phyloP scores from a whole-genome alignment of 2,329 filamentous ascomycete genomes.

The Emergomyces orientalis region DNA sequence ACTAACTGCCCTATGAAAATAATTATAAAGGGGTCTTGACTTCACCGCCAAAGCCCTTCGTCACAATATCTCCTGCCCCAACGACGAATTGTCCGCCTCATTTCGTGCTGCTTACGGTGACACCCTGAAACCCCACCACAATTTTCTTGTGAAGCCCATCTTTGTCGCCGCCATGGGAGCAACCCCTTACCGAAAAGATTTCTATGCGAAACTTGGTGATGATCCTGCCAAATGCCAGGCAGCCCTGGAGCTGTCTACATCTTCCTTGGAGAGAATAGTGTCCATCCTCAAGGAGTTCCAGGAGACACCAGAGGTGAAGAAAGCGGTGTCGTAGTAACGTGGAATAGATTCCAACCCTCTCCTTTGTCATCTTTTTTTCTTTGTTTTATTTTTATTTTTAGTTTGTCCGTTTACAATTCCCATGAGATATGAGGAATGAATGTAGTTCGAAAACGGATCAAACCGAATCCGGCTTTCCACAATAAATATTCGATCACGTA shows the following conservation, averaged over 20 bases:
- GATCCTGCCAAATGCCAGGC: slow-evolving; percentile 47
- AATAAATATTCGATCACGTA: background rate
- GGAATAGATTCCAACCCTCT: background rate
- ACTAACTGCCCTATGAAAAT: background rate
- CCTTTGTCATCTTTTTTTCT: background rate
- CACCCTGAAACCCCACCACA: slow-evolving; percentile 88
- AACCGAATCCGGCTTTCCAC: background rate
- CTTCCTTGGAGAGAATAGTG: slow-evolving; percentile 67
- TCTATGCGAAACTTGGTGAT: slow-evolving; percentile 70
- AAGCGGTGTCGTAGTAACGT: background rate
- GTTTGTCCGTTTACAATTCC: background rate
- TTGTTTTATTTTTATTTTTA: background rate
- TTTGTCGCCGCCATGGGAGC: slow-evolving; percentile 91
- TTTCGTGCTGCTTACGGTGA: slow-evolving; percentile 77
- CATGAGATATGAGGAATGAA: background rate
- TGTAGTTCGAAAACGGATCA: background rate
- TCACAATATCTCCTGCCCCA: slow-evolving; percentile 59
- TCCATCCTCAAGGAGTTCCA: slow-evolving; percentile 62
- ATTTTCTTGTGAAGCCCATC: slow-evolving; percentile 78
- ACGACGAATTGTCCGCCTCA: slow-evolving; percentile 70
- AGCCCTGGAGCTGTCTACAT: slow-evolving; percentile 62
- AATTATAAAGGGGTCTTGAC: slow-evolving; percentile 62
- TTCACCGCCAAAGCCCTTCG: slow-evolving; percentile 82
- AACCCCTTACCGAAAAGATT: slow-evolving; percentile 86
- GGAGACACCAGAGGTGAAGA: slow-evolving; percentile 43